These are phyloP conservation scores for Zelopaecilomyces penicillatus DNA, from an alignment of 2,329 filamentous ascomycete species.

Conservation along the genomic window DNA sequence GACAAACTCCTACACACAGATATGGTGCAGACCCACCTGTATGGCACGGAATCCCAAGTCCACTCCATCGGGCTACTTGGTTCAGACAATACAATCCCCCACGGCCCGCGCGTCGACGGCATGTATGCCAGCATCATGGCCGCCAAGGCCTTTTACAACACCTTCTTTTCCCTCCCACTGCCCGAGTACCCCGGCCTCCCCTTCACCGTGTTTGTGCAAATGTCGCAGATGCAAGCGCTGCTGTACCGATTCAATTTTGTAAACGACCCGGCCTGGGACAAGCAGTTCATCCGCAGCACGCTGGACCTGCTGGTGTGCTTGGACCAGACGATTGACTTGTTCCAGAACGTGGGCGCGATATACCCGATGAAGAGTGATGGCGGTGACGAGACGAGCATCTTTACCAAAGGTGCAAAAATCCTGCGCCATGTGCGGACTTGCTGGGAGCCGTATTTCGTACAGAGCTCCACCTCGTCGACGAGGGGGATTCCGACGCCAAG, in stretches of 20 bases:
- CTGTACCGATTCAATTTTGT: constrained; percentile 31
- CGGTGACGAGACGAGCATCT: constrained; percentile 21
- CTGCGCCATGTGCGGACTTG: constrained; percentile 23
- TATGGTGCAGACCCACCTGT: constrained; percentile 21
- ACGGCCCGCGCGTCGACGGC: constrained; percentile 22
- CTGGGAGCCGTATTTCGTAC: constrained; percentile 28
- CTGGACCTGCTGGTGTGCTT: constrained; percentile 28
- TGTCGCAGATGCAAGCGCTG: constrained; percentile 27
- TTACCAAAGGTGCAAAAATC: constrained; percentile 26
- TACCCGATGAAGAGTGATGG: constrained; percentile 21
- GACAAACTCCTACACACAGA: constrained; percentile 12
- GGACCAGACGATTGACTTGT: constrained; percentile 25
- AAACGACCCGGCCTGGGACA: constrained; percentile 34
- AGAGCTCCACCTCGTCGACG: constrained; percentile 11
- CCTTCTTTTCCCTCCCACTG: constrained; percentile 24
- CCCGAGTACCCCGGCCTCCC: constrained; percentile 23
- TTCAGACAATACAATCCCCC: constrained; percentile 20
- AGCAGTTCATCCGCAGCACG: constrained; percentile 24
- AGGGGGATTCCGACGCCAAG: constrained; percentile 21
- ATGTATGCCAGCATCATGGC: constrained; percentile 29
- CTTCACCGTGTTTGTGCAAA: constrained; percentile 24
- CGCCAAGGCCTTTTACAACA: constrained; percentile 27
- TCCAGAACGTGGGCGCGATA: constrained; percentile 16
- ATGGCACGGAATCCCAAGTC: constrained; percentile 23
- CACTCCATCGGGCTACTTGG: constrained; percentile 25